Conservation (phyloP, 164 flowering plant genomes). For the Liquidambar formosana region DNA sequence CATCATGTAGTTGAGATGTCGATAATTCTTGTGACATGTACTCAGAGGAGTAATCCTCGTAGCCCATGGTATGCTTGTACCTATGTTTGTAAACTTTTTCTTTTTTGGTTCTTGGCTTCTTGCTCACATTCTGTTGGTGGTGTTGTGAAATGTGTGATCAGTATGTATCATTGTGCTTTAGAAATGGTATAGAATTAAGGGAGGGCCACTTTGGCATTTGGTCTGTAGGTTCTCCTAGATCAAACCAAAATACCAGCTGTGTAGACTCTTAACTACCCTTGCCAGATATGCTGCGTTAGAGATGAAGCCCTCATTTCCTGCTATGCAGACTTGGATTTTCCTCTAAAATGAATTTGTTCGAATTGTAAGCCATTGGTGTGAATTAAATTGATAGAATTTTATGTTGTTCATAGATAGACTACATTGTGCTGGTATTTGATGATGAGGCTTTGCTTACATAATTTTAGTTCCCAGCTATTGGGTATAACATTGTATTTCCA, state of each 20-base stretch:
- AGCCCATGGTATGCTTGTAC: conserved; percentile 64
- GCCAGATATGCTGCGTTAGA: not conserved
- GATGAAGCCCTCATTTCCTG: not conserved
- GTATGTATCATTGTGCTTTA: not conserved
- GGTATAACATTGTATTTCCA: not conserved
- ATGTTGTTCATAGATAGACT: not conserved
- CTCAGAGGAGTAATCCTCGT: conserved; percentile 69
- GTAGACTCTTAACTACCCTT: not conserved
- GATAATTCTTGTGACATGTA: conserved; percentile 56
- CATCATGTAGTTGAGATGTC: conserved; percentile 82
- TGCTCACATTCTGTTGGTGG: not conserved
- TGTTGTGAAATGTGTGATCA: not conserved
- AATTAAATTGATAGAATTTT: not conserved
- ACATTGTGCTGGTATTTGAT: not conserved
- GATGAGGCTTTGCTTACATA: too few species aligned
- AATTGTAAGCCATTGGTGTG: not conserved
- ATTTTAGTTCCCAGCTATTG: too few species aligned
- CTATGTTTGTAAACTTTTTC: not conserved
- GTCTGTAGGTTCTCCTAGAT: not conserved
- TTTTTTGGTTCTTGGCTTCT: not conserved
- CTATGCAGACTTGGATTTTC: not conserved
- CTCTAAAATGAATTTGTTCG: not conserved
- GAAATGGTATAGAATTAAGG: not conserved
- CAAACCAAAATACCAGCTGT: not conserved
- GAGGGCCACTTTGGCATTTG: too few species aligned